Percentiles rank a stretch among this genome's conserved stretches.
Conservation (phyloP, 257 asterid species). For the Salvia hispanica region DNA sequence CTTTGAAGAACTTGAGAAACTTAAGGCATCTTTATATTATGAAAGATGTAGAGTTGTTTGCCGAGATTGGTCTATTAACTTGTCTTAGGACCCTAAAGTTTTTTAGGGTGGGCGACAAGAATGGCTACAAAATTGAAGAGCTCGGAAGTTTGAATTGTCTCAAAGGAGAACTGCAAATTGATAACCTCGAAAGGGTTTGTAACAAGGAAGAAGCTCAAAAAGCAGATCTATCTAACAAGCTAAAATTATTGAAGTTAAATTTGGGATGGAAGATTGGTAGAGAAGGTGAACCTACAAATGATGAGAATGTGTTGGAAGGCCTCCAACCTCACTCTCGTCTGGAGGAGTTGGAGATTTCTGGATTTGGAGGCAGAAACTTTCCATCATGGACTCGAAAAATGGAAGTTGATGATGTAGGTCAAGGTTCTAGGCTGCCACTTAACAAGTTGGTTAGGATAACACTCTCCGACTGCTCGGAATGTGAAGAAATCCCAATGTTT, state of each 20-base stretch:
- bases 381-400: conserved; percentile 1
- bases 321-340: conserved; percentile 7
- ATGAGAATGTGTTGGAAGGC: conserved; percentile 21
- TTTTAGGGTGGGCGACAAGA: neutral
- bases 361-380: neutral
- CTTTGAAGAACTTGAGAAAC: neutral
- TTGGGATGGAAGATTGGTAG: neutral
- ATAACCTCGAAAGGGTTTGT: neutral
- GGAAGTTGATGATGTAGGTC: neutral
- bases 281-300: neutral
- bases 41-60: neutral
- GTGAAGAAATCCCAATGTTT: conserved; percentile 6
- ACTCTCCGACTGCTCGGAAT: neutral
- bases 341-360: neutral
- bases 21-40: neutral
- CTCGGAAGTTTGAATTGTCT: neutral
- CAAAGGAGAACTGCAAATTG: neutral
- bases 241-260: neutral
- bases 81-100: neutral
- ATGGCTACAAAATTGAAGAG: neutral
- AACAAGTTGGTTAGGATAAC: neutral
- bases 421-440: neutral
- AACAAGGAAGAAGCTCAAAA: neutral
- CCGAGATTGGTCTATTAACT: conserved; percentile 6
- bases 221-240: neutral